Percentiles rank a stretch among this genome's conserved stretches.
Evolutionary conservation across 768 basidiomycete species (phyloP).

Genomic region (Lactarius vividus): DNA sequence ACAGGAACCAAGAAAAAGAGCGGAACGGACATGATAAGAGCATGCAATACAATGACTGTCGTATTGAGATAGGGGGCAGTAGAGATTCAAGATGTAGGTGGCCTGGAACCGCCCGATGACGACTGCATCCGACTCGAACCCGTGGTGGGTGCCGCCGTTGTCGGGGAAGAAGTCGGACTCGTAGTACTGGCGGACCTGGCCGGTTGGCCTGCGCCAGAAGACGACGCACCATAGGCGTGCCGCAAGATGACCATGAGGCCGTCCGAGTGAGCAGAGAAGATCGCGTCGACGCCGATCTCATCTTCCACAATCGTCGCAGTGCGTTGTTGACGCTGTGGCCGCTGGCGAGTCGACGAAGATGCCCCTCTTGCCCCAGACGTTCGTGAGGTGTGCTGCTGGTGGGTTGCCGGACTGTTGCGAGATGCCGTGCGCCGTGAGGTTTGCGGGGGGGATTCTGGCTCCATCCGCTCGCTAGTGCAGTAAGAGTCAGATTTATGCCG

Average conservation of each 20-base stretch:
- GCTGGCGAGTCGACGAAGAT: neutral
- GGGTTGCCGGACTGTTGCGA: neutral
- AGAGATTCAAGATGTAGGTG: neutral
- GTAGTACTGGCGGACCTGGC: neutral
- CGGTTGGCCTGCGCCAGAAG: neutral
- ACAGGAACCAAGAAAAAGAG: constrained; percentile 5
- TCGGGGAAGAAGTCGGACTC: neutral
- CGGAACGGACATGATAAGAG: neutral
- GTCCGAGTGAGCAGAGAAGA: constrained; percentile 84
- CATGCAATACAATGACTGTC: neutral
- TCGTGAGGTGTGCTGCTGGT: constrained; percentile 7
- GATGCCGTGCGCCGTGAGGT: constrained; percentile 8
- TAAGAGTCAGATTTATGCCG: neutral
- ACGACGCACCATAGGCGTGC: constrained; percentile 39
- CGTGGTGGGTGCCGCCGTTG: neutral
- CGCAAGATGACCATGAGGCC: constrained; percentile 79
- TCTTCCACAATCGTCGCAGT: constrained; percentile 29
- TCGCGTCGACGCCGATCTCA: constrained; percentile 67
- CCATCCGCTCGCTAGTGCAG: constrained; percentile 19
- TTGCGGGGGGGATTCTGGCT: constrained; percentile 17
- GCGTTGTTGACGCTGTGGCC: neutral
- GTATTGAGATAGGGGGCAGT: neutral
- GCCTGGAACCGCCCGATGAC: neutral
- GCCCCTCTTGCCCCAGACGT: neutral
- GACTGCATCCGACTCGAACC: neutral